Base-by-base conservation (phyloP, 768 basidiomycete species). In the Obba rivulosa region DNA sequence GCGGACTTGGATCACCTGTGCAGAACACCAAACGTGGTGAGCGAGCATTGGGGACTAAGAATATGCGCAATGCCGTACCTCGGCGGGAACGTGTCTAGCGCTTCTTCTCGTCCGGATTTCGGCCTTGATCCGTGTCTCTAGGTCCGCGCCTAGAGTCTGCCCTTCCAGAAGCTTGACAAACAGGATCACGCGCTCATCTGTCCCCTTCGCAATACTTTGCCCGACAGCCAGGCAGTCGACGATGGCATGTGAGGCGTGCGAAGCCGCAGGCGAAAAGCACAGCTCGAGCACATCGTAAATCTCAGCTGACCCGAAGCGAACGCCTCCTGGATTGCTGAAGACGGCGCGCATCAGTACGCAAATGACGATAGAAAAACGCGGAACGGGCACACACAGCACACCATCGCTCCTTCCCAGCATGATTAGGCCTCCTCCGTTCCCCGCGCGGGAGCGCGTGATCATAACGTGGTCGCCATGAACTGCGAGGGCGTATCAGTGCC, bases 341-440 rank as follows among this genome's bases (percentile, higher is more conserved):
- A 41, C 36, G 48, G 10, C 14, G 40, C 9, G 31, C 14, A 4
- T 48, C 39, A 41, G 25, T 20, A 28, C 8, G 23, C n/a, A 11
- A 10, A 47, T 28, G 42, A 28, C n/a, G 11, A 24, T 11, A 25
- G 42, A 28, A 23, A 24, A 24, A 16, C n/a, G 39, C 21, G 13
- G 37, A 38, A 43, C 16, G 34, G 14, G 17, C 45, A 74, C 81
- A 60, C 59, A 86, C 79, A 89, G 67, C 18, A 89, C 87, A 46
- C 88, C 88, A 57, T 92, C 88, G 45, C 85, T 87, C 43, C 87
- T 75, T 8, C 88, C 88, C 4, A 90, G 73, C 87, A 90, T 89
- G 52, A 88, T 61, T 41, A 90, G 53, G 1, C 87, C 87, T n/a
- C 87, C 87, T 36, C 78, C 86, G 67, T 88, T 89, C 47, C 78